Conservation (phyloP, 176 grass and related monocot genomes). For the Poa annua region DNA sequence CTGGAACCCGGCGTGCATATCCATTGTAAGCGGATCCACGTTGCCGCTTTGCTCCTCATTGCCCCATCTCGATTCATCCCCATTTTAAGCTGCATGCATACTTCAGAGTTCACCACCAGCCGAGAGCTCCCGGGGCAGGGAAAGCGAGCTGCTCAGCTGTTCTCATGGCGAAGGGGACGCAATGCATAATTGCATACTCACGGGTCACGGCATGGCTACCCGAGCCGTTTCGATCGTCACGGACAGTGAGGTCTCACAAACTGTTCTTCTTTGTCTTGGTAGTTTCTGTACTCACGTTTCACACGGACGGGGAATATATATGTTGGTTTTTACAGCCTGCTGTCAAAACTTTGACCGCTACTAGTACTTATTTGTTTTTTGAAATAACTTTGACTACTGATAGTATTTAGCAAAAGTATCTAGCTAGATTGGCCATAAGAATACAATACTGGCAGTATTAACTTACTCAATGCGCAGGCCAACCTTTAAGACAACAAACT, state of each 20-base stretch:
- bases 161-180: slow-evolving; percentile 12
- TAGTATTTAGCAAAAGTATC: neutral
- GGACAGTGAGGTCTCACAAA: slow-evolving; percentile 36
- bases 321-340: neutral
- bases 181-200: neutral
- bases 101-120: neutral
- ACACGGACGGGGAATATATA: neutral
- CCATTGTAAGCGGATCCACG: neutral
- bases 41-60: neutral
- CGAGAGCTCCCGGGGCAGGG: neutral
- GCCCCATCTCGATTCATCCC: neutral
- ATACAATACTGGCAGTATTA: neutral
- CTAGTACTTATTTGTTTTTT: neutral
- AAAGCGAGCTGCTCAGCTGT: neutral
- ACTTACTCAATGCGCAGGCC: neutral
- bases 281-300: neutral
- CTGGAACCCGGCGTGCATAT: neutral
- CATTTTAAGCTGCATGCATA: neutral
- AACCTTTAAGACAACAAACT: neutral
- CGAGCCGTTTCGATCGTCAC: neutral
- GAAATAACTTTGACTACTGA: neutral
- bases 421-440: neutral
- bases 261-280: neutral
- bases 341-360: neutral
- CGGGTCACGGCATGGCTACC: neutral